phyloP scores from a whole-genome alignment of 176 grass and related monocot genomes.

The Juncus inflexus region DNA sequence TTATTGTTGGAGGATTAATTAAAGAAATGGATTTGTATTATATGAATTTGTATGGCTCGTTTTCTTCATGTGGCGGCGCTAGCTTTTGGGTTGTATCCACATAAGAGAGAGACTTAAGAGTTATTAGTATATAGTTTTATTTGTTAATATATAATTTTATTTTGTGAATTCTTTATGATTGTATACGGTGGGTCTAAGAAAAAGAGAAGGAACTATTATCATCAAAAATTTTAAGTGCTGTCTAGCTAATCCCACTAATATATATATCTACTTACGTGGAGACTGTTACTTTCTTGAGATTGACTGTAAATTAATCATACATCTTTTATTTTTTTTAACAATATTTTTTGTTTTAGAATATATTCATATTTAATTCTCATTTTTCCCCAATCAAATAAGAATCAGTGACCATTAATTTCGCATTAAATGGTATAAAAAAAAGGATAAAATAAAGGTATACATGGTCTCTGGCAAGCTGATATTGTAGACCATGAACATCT shows the following conservation, averaged over 20 bases:
- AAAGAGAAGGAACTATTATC: neutral
- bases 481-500: no score
- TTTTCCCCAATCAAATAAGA: no score
- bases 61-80: slow-evolving; percentile 2
- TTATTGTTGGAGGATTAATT: no score
- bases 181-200: no score
- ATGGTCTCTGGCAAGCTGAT: no score
- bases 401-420: no score
- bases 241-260: slow-evolving; percentile 16
- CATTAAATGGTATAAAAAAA: no score
- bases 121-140: neutral
- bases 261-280: neutral
- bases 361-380: no score
- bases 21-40: no score
- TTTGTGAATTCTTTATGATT: no score
- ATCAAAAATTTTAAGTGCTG: slow-evolving; percentile 13
- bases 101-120: neutral
- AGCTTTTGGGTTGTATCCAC: neutral
- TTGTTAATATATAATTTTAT: no score
- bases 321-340: neutral
- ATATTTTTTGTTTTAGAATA: neutral
- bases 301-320: neutral
- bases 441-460: no score
- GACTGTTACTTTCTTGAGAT: slow-evolving; percentile 1
- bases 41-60: neutral